Conservation (phyloP, 2,329 filamentous ascomycete genomes). For the Colletotrichum sidae region DNA sequence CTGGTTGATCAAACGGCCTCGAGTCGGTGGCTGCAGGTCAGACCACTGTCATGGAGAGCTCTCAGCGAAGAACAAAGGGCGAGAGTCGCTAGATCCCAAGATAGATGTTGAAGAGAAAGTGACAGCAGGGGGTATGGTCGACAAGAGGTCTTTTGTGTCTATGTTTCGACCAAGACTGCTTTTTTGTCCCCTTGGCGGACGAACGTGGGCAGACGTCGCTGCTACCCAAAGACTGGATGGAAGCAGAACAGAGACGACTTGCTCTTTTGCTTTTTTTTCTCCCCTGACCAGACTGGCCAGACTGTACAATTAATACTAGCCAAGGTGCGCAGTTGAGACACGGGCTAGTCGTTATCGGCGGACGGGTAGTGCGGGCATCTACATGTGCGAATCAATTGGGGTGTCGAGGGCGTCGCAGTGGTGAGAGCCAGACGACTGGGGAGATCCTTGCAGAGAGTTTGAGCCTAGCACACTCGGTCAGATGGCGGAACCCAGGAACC, state of each 20-base stretch:
- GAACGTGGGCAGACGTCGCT: conserved; percentile 20
- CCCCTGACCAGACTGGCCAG: conserved; percentile 1
- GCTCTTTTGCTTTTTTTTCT: conserved; percentile 21
- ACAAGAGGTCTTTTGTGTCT: conserved; percentile 23
- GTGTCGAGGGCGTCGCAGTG: conserved; percentile 6
- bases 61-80: conserved; percentile 6
- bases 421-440: conserved; percentile 15
- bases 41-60: conserved; percentile 26
- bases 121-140: conserved; percentile 11
- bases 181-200: conserved; percentile 20
- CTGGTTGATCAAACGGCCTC: conserved; percentile 17
- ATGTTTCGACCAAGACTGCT: conserved; percentile 13
- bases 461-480: conserved; percentile 14
- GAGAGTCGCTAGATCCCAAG: conserved; percentile 5
- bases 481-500: conserved; percentile 23
- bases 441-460: conserved; percentile 23
- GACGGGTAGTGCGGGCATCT: conserved; percentile 14
- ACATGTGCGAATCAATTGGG: conserved; percentile 14
- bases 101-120: conserved; percentile 17
- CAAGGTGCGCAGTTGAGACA: conserved; percentile 24
- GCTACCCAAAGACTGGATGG: conserved; percentile 18
- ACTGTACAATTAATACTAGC: background rate
- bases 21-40: conserved; percentile 23
- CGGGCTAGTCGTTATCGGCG: conserved; percentile 26
- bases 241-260: conserved; percentile 17